Evolutionary conservation across 2,329 filamentous ascomycete species (phyloP).

Genomic region (Alternaria burnsii): DNA sequence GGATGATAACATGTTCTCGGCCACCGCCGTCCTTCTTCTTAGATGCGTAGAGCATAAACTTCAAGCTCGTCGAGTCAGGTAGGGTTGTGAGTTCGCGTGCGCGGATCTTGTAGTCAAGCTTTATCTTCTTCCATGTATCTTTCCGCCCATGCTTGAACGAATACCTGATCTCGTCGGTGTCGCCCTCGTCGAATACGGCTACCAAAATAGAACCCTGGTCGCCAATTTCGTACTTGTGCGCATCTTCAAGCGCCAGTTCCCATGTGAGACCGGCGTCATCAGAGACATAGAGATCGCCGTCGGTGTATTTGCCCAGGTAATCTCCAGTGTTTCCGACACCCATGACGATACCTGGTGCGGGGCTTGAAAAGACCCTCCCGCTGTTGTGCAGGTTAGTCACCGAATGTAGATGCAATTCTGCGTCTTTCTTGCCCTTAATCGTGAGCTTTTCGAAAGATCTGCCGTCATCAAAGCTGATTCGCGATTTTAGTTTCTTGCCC

Average conservation of each 20-base stretch:
- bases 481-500: conserved; percentile 75
- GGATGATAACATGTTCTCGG: conserved; percentile 70
- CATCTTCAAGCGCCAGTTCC: conserved; percentile 76
- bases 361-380: conserved; percentile 90
- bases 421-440: conserved; percentile 68
- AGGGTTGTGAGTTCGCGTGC: conserved; percentile 84
- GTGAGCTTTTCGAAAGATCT: conserved; percentile 81
- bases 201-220: conserved; percentile 90
- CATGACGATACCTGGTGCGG: conserved; percentile 92
- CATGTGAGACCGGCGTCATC: conserved; percentile 90
- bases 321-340: conserved; percentile 90
- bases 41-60: conserved; percentile 79
- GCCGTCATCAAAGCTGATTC: conserved; percentile 96
- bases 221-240: conserved; percentile 96
- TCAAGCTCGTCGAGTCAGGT: conserved; percentile 89
- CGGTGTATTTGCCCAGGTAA: conserved; percentile 71
- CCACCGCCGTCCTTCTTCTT: conserved; percentile 56
- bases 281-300: conserved; percentile 86
- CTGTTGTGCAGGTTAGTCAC: conserved; percentile 84
- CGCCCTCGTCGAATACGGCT: conserved; percentile 74
- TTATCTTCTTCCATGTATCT: conserved; percentile 73
- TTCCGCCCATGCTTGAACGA: conserved; percentile 86
- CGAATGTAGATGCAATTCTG: conserved; percentile 85
- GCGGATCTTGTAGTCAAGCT: conserved; percentile 74
- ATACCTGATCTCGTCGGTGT: conserved; percentile 73